Evolutionary conservation across 75 land plant species (phyloP).

Genomic region (Chamaecyparis obtusa): DNA sequence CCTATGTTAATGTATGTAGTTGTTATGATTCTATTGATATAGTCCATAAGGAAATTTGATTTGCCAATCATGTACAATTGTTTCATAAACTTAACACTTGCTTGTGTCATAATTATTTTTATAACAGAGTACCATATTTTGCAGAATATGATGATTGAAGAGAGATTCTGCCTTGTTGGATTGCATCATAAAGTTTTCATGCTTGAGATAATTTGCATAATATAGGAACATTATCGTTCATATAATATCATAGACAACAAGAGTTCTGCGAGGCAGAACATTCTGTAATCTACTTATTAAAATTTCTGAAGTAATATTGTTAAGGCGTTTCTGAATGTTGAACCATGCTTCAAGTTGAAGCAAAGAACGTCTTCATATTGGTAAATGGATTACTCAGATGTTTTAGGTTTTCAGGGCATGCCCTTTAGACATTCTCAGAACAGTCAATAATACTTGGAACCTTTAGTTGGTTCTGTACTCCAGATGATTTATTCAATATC

Average conservation of each 20-base stretch:
- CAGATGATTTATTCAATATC: too few species aligned
- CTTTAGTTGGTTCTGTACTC: too few species aligned
- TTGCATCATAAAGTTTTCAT: not conserved
- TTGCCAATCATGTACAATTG: not conserved
- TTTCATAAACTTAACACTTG: not conserved
- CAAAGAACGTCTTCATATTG: not conserved
- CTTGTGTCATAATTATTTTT: not conserved
- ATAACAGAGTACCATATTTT: not conserved
- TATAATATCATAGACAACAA: not conserved
- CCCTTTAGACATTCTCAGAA: not conserved
- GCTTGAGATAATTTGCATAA: not conserved
- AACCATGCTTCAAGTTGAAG: not conserved
- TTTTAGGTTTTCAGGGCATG: not conserved
- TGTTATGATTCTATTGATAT: not conserved
- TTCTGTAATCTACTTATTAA: not conserved
- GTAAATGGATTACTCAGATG: not conserved
- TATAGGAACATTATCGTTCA: not conserved
- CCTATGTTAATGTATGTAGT: not conserved
- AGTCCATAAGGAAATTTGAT: not conserved
- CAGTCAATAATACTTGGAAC: too few species aligned
- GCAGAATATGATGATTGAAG: not conserved
- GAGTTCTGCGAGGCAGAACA: not conserved
- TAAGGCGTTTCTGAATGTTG: not conserved
- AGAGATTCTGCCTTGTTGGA: not conserved
- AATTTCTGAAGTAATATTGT: not conserved